Evolutionary conservation across 345 rosid genomes (phyloP).

Genomic region (thale cress (Arabidopsis thaliana)): DNA sequence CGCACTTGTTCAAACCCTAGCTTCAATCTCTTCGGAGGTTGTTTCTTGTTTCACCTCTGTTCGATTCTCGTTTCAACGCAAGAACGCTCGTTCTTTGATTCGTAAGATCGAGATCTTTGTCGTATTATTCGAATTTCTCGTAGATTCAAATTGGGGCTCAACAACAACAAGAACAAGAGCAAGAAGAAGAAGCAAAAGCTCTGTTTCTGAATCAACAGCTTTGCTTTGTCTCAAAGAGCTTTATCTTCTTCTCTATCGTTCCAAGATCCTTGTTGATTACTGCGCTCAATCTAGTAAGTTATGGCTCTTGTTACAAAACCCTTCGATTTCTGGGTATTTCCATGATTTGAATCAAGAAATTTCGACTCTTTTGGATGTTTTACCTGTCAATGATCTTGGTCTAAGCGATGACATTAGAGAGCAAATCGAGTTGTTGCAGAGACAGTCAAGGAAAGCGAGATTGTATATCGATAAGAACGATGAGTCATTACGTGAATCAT

Average conservation of each 20-base stretch:
- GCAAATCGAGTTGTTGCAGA: conserved; percentile 71
- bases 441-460: conserved; percentile 63
- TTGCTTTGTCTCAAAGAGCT: conserved; percentile 86
- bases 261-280: conserved; percentile 83
- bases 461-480: conserved; percentile 70
- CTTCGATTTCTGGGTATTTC: conserved; percentile 85
- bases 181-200: not conserved
- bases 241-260: conserved; percentile 79
- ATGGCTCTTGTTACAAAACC: conserved; percentile 89
- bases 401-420: conserved; percentile 83
- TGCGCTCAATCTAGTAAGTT: conserved; percentile 82
- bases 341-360: conserved; percentile 93
- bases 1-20: conserved; percentile 68
- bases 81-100: conserved; percentile 75
- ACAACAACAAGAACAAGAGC: not conserved
- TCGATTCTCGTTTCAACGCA: conserved; percentile 65
- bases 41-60: conserved; percentile 56
- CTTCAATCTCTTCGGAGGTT: conserved; percentile 63
- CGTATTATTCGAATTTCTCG: conserved; percentile 65
- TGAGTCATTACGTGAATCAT: conserved; percentile 59
- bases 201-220: conserved; percentile 45
- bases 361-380: conserved; percentile 85
- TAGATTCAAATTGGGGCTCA: conserved; percentile 52
- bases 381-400: conserved; percentile 60
- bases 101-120: conserved; percentile 74